Base-by-base conservation (phyloP, 352 stramenopile genomes). In the Globisporangium barbulae region DNA sequence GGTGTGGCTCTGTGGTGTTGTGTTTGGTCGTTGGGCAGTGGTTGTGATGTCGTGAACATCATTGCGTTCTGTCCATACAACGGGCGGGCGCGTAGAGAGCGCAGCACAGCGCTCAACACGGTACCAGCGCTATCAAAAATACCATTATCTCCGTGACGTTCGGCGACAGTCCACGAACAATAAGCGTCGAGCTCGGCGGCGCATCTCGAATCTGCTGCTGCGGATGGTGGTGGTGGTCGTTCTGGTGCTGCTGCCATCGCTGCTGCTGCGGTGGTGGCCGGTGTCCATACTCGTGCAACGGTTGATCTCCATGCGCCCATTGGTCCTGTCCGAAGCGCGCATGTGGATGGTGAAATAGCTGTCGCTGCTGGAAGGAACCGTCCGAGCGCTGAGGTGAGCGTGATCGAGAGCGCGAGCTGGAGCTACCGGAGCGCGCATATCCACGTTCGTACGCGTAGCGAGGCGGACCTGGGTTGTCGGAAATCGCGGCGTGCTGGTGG, bases 81-180 rank as follows among this genome's bases (percentile, higher is more conserved):
- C 39, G 15, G 30, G 30, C 39, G 15, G 30, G 30, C 5, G 35
- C 21, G 33, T 25, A 53, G 42, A 22, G 31, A 30, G 5, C 49
- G 35, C 12, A 53, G 22, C 10, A 19, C 42, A 48, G 17, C 19
- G 42, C 42, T 47, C n/a, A 15, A 31, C 12, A 33, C 15, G 31
- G 22, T 33, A 37, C 5, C n/a, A 5, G 15, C 4, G 25, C 39
- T 55, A 48, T 35, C 41, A 48, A 53, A 28, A 57, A 53, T 88
- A 92, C 83, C 83, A 88, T 94, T 80, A 71, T 70, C 22, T 92
- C 78, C 39, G 79, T 64, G 42, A 89, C 76, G 10, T 62, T 68
- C 17, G 73, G 75, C 61, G 76, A 65, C 41, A 94, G 63, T 25
- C 77, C 72, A 19, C 81, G 83, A 28, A 94, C 41, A 58, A 94